phyloP scores from a whole-genome alignment of 169 alveolate species.

The Plasmodium adleri region DNA sequence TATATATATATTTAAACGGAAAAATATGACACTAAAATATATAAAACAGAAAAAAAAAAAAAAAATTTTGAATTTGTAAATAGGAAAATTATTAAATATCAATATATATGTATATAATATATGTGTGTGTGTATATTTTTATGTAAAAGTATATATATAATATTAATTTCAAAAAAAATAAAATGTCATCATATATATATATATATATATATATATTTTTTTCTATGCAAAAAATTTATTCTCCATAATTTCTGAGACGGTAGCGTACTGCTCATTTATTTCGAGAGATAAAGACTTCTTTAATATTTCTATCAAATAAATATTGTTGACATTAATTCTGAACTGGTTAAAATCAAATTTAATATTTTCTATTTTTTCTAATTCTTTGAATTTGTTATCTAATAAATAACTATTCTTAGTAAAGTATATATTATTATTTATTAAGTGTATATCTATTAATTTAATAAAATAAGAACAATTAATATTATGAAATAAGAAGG shows the following conservation, averaged over 20 bases:
- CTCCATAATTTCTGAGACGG: slow-evolving; percentile 53
- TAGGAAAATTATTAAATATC: too few species aligned
- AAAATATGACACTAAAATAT: too few species aligned
- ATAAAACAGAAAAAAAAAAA: too few species aligned
- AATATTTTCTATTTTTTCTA: slow-evolving; percentile 45
- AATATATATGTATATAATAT: too few species aligned
- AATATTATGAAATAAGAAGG: slow-evolving; percentile 68
- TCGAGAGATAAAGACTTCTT: slow-evolving; percentile 61
- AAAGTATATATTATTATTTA: slow-evolving; percentile 62
- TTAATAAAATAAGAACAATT: slow-evolving; percentile 48
- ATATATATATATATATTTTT: too few species aligned
- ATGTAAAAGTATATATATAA: too few species aligned
- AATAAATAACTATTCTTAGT: slow-evolving; percentile 53
- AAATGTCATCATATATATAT: background rate
- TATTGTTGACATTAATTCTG: slow-evolving; percentile 60
- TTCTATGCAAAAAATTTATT: slow-evolving; percentile 5
- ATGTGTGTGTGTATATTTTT: too few species aligned
- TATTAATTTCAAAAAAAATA: background rate
- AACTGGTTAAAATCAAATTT: slow-evolving; percentile 50
- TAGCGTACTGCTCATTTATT: slow-evolving; percentile 37
- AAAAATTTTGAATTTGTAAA: too few species aligned
- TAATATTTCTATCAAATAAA: slow-evolving; percentile 41
- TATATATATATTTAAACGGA: too few species aligned
- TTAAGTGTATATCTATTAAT: slow-evolving; percentile 63
- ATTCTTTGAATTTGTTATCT: slow-evolving; percentile 53